Base-by-base conservation (phyloP, 2,329 filamentous ascomycete genomes). In the Fusarium ramigenum region DNA sequence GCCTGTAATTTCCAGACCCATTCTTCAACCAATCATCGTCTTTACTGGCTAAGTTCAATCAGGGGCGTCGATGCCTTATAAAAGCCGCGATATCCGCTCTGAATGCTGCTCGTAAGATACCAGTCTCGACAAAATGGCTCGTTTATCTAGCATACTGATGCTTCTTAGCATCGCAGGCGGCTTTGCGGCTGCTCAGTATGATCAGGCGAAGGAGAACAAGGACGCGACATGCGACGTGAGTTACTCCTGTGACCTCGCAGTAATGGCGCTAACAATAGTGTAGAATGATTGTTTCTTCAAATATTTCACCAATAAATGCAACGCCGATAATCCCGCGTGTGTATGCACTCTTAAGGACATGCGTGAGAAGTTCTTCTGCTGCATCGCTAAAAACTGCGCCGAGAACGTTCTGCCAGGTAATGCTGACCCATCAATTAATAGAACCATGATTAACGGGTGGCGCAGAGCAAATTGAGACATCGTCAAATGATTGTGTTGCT, bases 251-350 rank as follows among this genome's bases (percentile, higher is more conserved):
- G 10, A 2, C 25, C 9, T 4, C 0, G 0, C 6, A 12, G 2
- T 7, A 4, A 21, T 4, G 0, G 5, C 3, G 18, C 25, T 65
- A 7, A 58, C 12, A 2, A 6, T 10, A 0, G 3, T 15, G 5
- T 18, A 67, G 64, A 67, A 66, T 10, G 19, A 32, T 15, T 67
- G 64, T 7, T 67, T 52, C 39, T 66, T 53, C 9, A 50, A 67
- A 2, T 67, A 42, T 21, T 67, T 67, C 4, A 66, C 64, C 5
- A 66, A 67, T 6, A 60, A 66, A 5, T 67, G 64, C 15, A 67
- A 67, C 21, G 25, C 36, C 0, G 62, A 66, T 30, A 67, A 66
- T 12, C 54, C 54, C 15, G 64, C 64, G 8, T 67, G 64, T 6
- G 44, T 52, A 0, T 67, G 64, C 7, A 67, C 62, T 0, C 19